Percentiles rank a stretch among this genome's conserved stretches.
These are phyloP conservation scores for Marasmius tenuissimus DNA, from an alignment of 1,284 basidiomycete species.

Conservation along the genomic window DNA sequence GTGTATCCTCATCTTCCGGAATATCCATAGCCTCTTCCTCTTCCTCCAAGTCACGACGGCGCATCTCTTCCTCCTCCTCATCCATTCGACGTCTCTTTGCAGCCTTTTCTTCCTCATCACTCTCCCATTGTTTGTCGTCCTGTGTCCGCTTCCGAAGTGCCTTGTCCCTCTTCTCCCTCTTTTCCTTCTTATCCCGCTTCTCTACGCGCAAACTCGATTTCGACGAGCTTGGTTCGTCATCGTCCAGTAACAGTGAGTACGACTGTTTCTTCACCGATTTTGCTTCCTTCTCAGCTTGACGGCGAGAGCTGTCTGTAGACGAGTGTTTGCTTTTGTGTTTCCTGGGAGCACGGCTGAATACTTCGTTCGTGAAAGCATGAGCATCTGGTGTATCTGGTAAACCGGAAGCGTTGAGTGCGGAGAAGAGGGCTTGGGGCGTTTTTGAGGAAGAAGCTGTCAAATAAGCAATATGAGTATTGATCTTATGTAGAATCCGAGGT, in stretches of 20 bases:
- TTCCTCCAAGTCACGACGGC: conserved; percentile 34
- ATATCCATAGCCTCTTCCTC: conserved; percentile 50
- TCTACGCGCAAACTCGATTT: conserved; percentile 41
- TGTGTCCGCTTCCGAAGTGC: conserved; percentile 76
- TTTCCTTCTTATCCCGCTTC: conserved; percentile 49
- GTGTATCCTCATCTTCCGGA: conserved; percentile 69
- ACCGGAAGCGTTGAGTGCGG: conserved; percentile 74
- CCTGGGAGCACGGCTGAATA: conserved; percentile 77
- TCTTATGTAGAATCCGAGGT: conserved; percentile 8
- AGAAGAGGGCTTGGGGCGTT: conserved; percentile 76
- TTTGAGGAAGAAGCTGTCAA: conserved; percentile 76
- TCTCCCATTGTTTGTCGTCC: conserved; percentile 81
- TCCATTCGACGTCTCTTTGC: conserved; percentile 40
- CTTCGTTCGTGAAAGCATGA: conserved; percentile 76
- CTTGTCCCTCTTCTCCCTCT: conserved; percentile 42
- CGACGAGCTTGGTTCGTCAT: conserved; percentile 42
- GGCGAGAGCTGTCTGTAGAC: conserved; percentile 48
- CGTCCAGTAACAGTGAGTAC: conserved; percentile 80
- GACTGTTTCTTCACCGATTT: conserved; percentile 72
- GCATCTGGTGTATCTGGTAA: conserved; percentile 80
- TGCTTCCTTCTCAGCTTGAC: conserved; percentile 69
- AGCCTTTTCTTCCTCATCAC: conserved; percentile 81
- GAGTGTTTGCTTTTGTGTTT: conserved; percentile 62
- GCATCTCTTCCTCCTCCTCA: conserved; percentile 32
- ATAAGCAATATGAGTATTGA: conserved; percentile 21